Conservation (phyloP, 805 yeast genomes). For the Lachancea waltii region DNA sequence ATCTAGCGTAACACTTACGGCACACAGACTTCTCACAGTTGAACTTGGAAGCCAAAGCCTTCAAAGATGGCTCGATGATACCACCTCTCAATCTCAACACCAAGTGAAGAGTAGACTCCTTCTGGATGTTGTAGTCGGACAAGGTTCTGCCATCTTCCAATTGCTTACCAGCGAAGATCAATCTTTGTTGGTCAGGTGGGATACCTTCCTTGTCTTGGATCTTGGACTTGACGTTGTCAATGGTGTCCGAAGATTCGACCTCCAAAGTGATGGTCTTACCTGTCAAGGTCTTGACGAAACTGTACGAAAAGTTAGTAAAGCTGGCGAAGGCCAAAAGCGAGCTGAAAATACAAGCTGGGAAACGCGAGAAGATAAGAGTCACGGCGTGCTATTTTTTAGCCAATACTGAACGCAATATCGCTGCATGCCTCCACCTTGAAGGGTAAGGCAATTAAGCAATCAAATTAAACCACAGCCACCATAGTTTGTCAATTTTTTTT, state of each 20-base stretch:
- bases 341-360: too few species aligned
- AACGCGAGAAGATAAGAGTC: too few species aligned
- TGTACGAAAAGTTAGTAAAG: conserved; percentile 18
- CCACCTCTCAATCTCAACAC: conserved; percentile 98
- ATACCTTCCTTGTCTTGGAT: conserved; percentile 99
- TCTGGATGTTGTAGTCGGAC: conserved; percentile 99
- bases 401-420: too few species aligned
- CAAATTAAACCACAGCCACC: too few species aligned
- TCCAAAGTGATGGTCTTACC: conserved; percentile 96
- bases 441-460: too few species aligned
- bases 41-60: conserved; percentile 98
- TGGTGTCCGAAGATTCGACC: conserved; percentile 98
- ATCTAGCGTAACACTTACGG: conserved; percentile 99
- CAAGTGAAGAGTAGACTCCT: conserved; percentile 96
- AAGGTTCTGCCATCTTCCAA: conserved; percentile 98
- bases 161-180: conserved; percentile 99
- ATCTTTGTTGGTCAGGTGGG: conserved; percentile 99
- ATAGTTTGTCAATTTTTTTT: too few species aligned
- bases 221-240: conserved; percentile 97
- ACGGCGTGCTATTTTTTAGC: too few species aligned
- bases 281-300: conserved; percentile 79
- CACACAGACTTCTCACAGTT: conserved; percentile 99
- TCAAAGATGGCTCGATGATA: conserved; percentile 99
- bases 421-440: too few species aligned
- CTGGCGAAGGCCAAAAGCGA: too few species aligned